Base-by-base conservation (phyloP, 1,284 basidiomycete genomes). In the Apiotrichum siamense region DNA sequence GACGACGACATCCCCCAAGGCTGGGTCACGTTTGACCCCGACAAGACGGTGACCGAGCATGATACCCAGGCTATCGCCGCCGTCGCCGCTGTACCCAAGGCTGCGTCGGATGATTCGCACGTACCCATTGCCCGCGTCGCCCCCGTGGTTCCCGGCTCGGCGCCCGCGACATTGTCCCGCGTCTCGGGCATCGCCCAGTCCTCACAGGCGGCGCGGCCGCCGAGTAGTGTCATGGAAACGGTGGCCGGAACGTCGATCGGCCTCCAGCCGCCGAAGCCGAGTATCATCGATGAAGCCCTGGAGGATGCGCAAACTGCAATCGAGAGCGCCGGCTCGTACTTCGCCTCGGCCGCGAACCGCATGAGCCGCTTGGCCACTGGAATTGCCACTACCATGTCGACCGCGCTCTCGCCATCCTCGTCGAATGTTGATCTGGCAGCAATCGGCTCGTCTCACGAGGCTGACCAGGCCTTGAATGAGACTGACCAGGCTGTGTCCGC, bases 311-410 rank as follows among this genome's bases (percentile, higher is more conserved):
- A 25, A n/a, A 9, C 20, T 26, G 41, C 18, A 3, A 29, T 43
- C 13, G 27, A 43, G 25, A 43, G 9, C 17, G 41, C 41, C 11
- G 26, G 25, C n/a, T 43, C 41, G 27, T 32, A 31, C 41, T 31
- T 43, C 32, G 10, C 29, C 41, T 43, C 41, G 27, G 41, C 41
- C 10, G 27, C 41, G n/a, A 43, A 32, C 41, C 41, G 41, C 29
- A 31, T 43, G 27, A 43, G 41, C 29, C 18, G 32, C n/a, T 15
- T 36, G 11, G 44, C 44, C 10, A 36, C 33, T 12, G 41, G 41
- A 13, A 18, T 15, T 17, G 41, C 41, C 15, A 31, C 27, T 3
- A 24, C n/a, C 6, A 24, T 45, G 24, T 24, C 32, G 10, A 13
- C 11, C 6, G n/a, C 31, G 3, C 32, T 45, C 3, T 36, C 44